phyloP scores from a whole-genome alignment of 768 basidiomycete genomes.

The Rhodocollybia butyracea region DNA sequence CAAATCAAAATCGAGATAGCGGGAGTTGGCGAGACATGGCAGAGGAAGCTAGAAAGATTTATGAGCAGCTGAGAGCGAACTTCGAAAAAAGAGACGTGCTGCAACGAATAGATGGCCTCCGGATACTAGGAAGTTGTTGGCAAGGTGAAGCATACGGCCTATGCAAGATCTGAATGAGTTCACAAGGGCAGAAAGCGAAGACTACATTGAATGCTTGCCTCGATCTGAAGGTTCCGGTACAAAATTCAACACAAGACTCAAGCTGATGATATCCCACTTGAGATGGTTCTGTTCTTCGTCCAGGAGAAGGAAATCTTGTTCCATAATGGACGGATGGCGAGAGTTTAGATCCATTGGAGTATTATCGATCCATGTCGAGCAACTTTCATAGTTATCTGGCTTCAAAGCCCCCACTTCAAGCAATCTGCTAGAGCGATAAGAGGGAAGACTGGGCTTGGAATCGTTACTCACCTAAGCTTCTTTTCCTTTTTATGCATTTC shows the following conservation, averaged over 20 bases:
- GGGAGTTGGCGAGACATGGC: constrained; percentile 82
- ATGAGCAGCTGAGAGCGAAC: neutral
- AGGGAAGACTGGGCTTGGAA: neutral
- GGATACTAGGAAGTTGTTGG: constrained; percentile 50
- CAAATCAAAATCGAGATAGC: constrained; percentile 67
- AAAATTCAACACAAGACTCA: constrained; percentile 90
- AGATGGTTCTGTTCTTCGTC: constrained; percentile 44
- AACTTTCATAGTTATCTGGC: constrained; percentile 74
- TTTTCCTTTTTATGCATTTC: constrained; percentile 24
- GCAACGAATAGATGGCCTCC: constrained; percentile 68
- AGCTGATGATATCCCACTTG: constrained; percentile 77
- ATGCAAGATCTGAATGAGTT: neutral
- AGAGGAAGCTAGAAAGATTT: constrained; percentile 62
- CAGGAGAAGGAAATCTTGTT: constrained; percentile 82
- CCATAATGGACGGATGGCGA: constrained; percentile 73
- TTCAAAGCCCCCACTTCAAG: constrained; percentile 88
- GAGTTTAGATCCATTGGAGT: constrained; percentile 83
- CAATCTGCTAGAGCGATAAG: constrained; percentile 33
- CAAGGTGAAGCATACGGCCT: constrained; percentile 72
- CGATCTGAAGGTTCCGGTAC: constrained; percentile 71
- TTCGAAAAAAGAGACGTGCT: no score
- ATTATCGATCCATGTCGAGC: constrained; percentile 66
- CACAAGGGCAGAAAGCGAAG: neutral
- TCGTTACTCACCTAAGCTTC: constrained; percentile 36
- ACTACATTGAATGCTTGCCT: constrained; percentile 43